Evolutionary conservation across 371 early-diverging fungal species (phyloP).

Genomic region (Umbelopsis sp.): DNA sequence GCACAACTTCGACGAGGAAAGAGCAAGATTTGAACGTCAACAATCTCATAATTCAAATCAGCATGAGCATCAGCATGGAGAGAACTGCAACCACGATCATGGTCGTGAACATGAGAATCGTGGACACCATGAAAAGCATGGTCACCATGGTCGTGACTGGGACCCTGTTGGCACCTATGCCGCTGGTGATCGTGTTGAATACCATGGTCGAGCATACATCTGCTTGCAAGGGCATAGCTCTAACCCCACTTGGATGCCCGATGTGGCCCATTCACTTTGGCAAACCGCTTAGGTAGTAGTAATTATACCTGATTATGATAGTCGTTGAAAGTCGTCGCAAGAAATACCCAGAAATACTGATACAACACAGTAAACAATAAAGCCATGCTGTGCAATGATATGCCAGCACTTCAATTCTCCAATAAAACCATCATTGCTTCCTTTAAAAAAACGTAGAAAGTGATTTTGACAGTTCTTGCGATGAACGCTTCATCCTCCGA

Average conservation of each 20-base stretch:
- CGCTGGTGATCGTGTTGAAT: conserved; percentile 59
- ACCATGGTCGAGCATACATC: conserved; percentile 52
- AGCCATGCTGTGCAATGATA: too few species aligned
- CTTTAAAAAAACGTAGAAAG: too few species aligned
- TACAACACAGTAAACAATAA: too few species aligned
- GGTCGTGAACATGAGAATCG: conserved; percentile 13
- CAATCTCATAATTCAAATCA: conserved; percentile 27
- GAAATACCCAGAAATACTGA: neutral
- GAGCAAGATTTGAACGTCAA: conserved; percentile 26
- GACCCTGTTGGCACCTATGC: conserved; percentile 58
- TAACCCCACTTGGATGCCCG: conserved; percentile 63
- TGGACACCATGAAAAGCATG: conserved; percentile 22
- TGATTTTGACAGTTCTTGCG: too few species aligned
- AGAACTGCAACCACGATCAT: conserved; percentile 22
- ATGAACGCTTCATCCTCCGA: too few species aligned
- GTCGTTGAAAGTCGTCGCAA: neutral
- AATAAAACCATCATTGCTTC: too few species aligned
- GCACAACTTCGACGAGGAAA: conserved; percentile 33
- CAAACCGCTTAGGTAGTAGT: conserved; percentile 41
- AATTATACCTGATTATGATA: neutral
- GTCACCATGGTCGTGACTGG: conserved; percentile 36
- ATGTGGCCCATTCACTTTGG: conserved; percentile 60
- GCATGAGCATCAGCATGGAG: conserved; percentile 18
- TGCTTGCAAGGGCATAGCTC: conserved; percentile 60
- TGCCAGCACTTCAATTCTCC: too few species aligned